A percentile compares a stretch with the other conserved stretches of the same genome.
These are phyloP conservation scores for Cryptococcus sp. DNA, from an alignment of 1,284 basidiomycete genomes.

Conservation along the genomic window DNA sequence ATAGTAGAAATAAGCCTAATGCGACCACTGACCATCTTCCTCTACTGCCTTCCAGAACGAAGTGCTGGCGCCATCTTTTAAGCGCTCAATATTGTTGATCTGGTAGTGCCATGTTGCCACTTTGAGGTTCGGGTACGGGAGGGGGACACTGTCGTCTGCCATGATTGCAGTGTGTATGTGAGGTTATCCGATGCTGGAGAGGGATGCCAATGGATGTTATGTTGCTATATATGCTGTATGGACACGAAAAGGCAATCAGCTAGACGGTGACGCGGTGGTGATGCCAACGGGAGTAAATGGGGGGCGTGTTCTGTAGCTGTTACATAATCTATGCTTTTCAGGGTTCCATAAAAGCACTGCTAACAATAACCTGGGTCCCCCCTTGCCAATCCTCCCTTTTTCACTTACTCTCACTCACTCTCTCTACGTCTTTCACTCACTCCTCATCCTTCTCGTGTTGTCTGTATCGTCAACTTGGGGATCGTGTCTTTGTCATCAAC, in stretches of 20 bases:
- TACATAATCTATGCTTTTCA: constrained; percentile 1
- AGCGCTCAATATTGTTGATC: constrained; percentile 64
- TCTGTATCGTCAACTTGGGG: too few relatives aligned
- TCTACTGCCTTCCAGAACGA: constrained; percentile 75
- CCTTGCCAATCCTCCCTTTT: not conserved
- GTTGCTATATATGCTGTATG: not conserved
- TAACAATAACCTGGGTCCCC: not conserved
- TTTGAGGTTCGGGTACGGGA: constrained; percentile 80
- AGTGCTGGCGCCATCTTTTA: constrained; percentile 68
- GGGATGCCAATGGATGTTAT: not conserved
- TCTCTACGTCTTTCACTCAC: not conserved
- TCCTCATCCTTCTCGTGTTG: not conserved
- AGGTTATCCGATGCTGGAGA: not conserved
- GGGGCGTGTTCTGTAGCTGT: not conserved
- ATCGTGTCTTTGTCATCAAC: too few relatives aligned
- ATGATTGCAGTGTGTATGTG: constrained; percentile 52
- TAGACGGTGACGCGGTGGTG: constrained; percentile 20
- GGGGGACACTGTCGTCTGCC: constrained; percentile 74
- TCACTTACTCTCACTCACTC: not conserved
- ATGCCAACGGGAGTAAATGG: not conserved
- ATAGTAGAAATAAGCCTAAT: not conserved
- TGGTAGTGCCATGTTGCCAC: constrained; percentile 77
- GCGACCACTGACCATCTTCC: constrained; percentile 68
- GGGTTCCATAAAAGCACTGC: not conserved
- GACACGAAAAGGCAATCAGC: not conserved